Evolutionary conservation across 2,329 filamentous ascomycete species (phyloP).

Genomic region (Paradendryphiella salina): DNA sequence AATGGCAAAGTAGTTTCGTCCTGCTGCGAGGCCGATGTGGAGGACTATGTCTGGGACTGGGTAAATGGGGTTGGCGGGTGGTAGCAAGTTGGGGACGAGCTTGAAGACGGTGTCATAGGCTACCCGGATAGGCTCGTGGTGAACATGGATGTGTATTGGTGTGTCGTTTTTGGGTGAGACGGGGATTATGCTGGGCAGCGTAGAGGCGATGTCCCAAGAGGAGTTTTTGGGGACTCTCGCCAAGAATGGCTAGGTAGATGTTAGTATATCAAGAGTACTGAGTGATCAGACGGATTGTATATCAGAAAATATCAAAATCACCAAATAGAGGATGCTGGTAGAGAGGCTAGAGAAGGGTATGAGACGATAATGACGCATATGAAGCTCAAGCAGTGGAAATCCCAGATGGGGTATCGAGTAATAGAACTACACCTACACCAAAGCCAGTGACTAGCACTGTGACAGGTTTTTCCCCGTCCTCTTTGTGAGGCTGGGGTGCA

Average conservation of each 20-base stretch:
- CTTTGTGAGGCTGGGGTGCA: conserved; percentile 34
- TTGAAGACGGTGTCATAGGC: conserved; percentile 38
- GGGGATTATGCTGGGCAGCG: conserved; percentile 42
- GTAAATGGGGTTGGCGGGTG: conserved; percentile 21
- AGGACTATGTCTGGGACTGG: conserved; percentile 40
- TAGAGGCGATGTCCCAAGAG: conserved; percentile 46
- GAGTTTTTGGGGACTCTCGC: conserved; percentile 38
- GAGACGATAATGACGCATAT: too few species aligned
- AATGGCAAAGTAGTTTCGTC: conserved; percentile 42
- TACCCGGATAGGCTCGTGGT: conserved; percentile 43
- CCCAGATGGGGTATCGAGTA: not conserved
- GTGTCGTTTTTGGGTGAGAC: conserved; percentile 27
- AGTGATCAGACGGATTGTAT: too few species aligned
- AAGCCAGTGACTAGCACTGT: conserved; percentile 46
- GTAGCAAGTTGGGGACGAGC: conserved; percentile 36
- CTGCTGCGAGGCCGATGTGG: conserved; percentile 47
- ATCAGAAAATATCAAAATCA: too few species aligned
- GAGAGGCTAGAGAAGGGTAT: too few species aligned
- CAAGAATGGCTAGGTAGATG: conserved; percentile 37
- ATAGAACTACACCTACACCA: conserved; percentile 29
- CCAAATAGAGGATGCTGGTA: too few species aligned
- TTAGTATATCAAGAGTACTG: conserved; percentile 9
- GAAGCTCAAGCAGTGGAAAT: too few species aligned
- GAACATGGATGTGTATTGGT: conserved; percentile 43
- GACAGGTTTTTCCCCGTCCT: conserved; percentile 38